Evolutionary conservation across 805 yeast species (phyloP).

Genomic region (Cyberlindnera galapagoensis): DNA sequence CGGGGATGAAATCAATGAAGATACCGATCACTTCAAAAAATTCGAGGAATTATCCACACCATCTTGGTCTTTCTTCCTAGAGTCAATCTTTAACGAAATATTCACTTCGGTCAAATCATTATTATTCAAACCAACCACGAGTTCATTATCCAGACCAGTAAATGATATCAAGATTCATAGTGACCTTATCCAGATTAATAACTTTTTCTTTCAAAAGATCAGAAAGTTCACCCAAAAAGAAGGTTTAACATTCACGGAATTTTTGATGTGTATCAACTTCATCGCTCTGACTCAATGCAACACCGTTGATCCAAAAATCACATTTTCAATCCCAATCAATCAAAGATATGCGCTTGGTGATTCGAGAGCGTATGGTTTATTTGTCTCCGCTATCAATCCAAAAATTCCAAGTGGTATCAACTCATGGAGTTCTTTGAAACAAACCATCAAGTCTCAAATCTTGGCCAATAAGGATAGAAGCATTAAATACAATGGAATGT

Average conservation of each 20-base stretch:
- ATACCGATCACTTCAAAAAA: neutral
- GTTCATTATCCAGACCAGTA: neutral
- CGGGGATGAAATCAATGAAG: slow-evolving; percentile 3
- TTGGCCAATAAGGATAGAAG: neutral
- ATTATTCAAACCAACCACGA: too few relatives aligned
- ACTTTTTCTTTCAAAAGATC: slow-evolving; percentile 1
- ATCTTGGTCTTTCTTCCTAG: neutral
- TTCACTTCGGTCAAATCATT: neutral
- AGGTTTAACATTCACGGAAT: slow-evolving; percentile 6
- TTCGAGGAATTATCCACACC: slow-evolving; percentile 2
- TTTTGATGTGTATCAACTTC: slow-evolving; percentile 1
- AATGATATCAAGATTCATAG: neutral
- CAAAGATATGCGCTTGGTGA: slow-evolving; percentile 3
- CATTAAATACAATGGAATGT: slow-evolving; percentile 5
- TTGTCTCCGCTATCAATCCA: slow-evolving; percentile 2
- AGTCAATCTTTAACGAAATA: neutral
- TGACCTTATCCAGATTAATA: slow-evolving; percentile 1
- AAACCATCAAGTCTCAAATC: neutral
- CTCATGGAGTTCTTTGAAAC: slow-evolving; percentile 4
- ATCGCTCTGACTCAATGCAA: neutral
- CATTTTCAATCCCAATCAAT: slow-evolving; percentile 6
- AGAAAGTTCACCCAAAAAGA: slow-evolving; percentile 5
- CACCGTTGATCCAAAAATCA: neutral
- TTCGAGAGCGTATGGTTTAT: slow-evolving; percentile 7
- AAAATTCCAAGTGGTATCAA: neutral